Evolutionary conservation across 495 filamentous ascomycete genomes (phyloP).

Genomic region (Lepidopterella palustris): DNA sequence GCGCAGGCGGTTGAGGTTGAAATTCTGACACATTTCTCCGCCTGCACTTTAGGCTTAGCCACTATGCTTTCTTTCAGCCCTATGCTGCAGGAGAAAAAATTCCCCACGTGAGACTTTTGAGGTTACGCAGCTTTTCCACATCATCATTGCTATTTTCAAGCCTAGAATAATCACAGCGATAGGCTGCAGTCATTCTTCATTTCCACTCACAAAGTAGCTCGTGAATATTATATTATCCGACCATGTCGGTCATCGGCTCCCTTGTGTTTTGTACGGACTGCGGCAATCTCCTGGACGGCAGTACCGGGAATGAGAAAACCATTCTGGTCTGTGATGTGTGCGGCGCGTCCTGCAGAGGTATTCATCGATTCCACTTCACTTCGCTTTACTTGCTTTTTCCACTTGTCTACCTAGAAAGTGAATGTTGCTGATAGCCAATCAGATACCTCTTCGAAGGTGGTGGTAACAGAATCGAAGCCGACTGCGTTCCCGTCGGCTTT

Average conservation of each 20-base stretch:
- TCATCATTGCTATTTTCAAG: too few species aligned
- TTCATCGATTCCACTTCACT: background rate
- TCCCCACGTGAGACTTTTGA: too few species aligned
- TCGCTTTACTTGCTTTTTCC: background rate
- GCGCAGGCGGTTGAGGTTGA: background rate
- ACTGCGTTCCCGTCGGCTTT: slow-evolving; percentile 82
- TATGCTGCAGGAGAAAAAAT: too few species aligned
- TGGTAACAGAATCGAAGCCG: slow-evolving; percentile 76
- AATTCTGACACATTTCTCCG: background rate
- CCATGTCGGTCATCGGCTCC: slow-evolving; percentile 82
- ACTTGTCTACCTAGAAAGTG: too few species aligned
- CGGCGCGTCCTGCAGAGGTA: slow-evolving; percentile 76
- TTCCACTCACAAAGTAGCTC: too few species aligned
- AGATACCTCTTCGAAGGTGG: slow-evolving; percentile 77
- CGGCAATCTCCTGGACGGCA: slow-evolving; percentile 79
- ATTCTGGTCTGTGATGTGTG: slow-evolving; percentile 79
- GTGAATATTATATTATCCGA: background rate
- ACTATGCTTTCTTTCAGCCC: too few species aligned
- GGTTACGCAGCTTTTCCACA: too few species aligned
- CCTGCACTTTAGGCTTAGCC: too few species aligned
- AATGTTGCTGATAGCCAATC: slow-evolving; percentile 9
- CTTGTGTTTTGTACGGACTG: slow-evolving; percentile 92
- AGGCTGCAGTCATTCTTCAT: too few species aligned
- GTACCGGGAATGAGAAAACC: slow-evolving; percentile 64
- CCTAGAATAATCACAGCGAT: too few species aligned